Base-by-base conservation (phyloP, 495 filamentous ascomycete genomes). In the Aspergillus ostianus region DNA sequence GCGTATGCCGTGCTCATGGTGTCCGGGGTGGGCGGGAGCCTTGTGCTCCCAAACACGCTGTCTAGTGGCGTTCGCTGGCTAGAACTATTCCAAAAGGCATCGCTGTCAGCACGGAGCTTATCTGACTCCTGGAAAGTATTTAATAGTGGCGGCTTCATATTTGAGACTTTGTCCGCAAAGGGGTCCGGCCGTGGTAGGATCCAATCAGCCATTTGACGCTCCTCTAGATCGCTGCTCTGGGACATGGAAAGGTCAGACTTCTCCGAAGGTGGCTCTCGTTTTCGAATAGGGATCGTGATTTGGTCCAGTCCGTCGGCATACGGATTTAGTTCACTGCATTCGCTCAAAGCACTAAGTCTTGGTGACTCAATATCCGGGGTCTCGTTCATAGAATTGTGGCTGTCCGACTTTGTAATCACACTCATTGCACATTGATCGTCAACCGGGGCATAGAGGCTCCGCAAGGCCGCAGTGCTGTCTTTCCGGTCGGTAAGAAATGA, bases 311-410 rank as follows among this genome's bases (percentile, higher is more conserved):
- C 66, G 29, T 71, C 88, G 57, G 87, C 5, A 10, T 41, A 86
- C 6, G 90, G 77, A 66, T 85, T 87, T 12, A 89, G 64, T 62
- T 92, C 90, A 30, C 88, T 91, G 64, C 88, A 90, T 70, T 93
- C 89, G 66, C 90, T 92, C 27, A 93, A 79, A 18, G 90, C 80
- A 62, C 90, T 93, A 19, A 92, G 73, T 51, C 87, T 81, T 8
- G 89, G 89, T 52, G 88, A 90, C 51, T 63, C 70, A 0, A 73
- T 67, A 15, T 77, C 75, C 4, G 56, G 44, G 3, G 56, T 70
- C 32, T 67, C 72, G 20, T 47, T 68, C 63, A 69, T 73, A 4
- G 76, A 77, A 45, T 74, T 61, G 27, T 69, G 62, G 55, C 75
- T 80, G 54, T 73, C 76, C 7, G 69, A 74, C 53, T 64, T 77